Evolutionary conservation across 1,139 yeast species (phyloP).

Genomic region (Saccharomycopsis hybrid): DNA sequence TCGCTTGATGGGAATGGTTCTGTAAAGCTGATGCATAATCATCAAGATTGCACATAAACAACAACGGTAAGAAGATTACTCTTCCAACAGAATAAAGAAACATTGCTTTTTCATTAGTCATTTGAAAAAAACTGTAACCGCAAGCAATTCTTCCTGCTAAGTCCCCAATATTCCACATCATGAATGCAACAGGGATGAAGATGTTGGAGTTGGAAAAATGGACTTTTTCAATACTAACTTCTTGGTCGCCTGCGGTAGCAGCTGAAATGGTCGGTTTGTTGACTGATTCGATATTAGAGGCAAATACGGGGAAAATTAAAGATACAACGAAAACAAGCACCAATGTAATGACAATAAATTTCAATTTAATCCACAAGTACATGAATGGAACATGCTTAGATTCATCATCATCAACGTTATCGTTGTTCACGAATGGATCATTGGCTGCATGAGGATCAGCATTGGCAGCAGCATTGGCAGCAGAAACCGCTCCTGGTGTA

Average conservation of each 20-base stretch:
- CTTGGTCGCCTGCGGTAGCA: constrained; percentile 22
- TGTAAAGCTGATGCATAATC: constrained; percentile 28
- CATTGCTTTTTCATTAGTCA: constrained; percentile 37
- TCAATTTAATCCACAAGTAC: constrained; percentile 51
- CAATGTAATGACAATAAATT: constrained; percentile 60
- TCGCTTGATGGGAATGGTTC: constrained; percentile 16
- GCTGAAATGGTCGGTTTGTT: constrained; percentile 28
- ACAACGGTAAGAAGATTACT: constrained; percentile 52
- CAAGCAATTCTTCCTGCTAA: constrained; percentile 68
- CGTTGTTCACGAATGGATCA: background rate
- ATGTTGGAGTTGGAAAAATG: constrained; percentile 40
- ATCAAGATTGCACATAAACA: constrained; percentile 56
- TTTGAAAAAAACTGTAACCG: constrained; percentile 41
- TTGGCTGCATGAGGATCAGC: constrained; percentile 2
- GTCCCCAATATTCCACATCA: constrained; percentile 89
- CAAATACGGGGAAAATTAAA: constrained; percentile 83
- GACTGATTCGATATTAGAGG: constrained; percentile 58
- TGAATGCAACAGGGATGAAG: constrained; percentile 70
- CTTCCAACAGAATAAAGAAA: constrained; percentile 50
- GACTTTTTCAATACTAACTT: background rate
- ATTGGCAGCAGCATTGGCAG: constrained; percentile 5
- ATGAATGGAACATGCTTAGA: constrained; percentile 39
- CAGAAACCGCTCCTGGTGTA: constrained; percentile 7
- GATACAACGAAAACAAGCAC: constrained; percentile 73
- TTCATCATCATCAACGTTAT: constrained; percentile 15